These are phyloP conservation scores for Colletotrichum salicis DNA, from an alignment of 2,329 filamentous ascomycete species.

Conservation along the genomic window DNA sequence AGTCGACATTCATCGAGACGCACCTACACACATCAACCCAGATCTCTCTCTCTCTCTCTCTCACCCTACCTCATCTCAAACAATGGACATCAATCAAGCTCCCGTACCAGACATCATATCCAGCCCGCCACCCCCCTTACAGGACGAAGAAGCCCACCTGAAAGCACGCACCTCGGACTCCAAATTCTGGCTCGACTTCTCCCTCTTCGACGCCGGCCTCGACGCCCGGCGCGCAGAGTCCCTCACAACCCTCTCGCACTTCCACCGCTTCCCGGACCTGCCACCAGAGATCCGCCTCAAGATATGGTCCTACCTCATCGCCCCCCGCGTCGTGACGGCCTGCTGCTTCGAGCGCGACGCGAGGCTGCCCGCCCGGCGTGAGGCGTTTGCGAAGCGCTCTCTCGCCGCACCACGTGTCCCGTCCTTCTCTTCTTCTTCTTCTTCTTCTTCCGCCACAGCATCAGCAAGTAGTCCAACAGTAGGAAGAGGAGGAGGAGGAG, in stretches of 20 bases:
- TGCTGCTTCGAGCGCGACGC: slow-evolving; percentile 52
- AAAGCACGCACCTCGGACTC: slow-evolving; percentile 37
- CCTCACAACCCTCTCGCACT: slow-evolving; percentile 45
- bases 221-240: slow-evolving; percentile 35
- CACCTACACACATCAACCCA: not conserved
- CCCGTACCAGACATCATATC: not conserved
- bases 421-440: slow-evolving; percentile 34
- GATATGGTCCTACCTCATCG: slow-evolving; percentile 57
- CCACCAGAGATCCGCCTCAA: slow-evolving; percentile 60
- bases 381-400: slow-evolving; percentile 13
- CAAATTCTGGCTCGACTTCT: slow-evolving; percentile 58
- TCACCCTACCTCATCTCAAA: not conserved
- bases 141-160: slow-evolving; percentile 21
- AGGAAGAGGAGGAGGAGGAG: not conserved
- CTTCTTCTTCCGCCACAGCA: slow-evolving; percentile 27
- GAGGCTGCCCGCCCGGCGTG: slow-evolving; percentile 41
- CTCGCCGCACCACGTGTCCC: slow-evolving; percentile 37
- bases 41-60: not conserved
- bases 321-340: slow-evolving; percentile 56
- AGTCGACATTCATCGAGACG: not conserved
- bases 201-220: slow-evolving; percentile 55
- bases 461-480: too few relatives aligned
- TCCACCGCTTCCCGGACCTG: slow-evolving; percentile 51
- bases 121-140: not conserved
- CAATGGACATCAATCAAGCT: not conserved